phyloP scores from a whole-genome alignment of 2,329 filamentous ascomycete genomes.

The Tricladium varicosporioides region DNA sequence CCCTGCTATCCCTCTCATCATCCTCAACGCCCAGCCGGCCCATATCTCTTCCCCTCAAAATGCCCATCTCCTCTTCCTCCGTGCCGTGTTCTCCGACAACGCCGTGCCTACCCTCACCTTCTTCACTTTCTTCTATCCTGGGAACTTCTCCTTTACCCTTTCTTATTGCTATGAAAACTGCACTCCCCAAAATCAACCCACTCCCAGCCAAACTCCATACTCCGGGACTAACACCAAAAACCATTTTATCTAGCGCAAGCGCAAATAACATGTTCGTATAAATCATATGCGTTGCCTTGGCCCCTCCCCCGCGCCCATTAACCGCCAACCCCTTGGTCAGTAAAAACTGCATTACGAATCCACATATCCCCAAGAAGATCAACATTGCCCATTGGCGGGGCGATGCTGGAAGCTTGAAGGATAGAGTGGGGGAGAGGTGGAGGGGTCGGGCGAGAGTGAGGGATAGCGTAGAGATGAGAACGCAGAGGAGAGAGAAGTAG shows the following conservation, averaged over 20 bases:
- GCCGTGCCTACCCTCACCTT: background rate
- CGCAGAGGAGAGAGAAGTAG: constrained; percentile 74
- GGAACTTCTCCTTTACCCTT: constrained; percentile 9
- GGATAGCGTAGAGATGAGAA: constrained; percentile 61
- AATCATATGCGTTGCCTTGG: constrained; percentile 62
- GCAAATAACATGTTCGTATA: constrained; percentile 72
- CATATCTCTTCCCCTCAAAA: constrained; percentile 10
- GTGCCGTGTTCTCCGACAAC: background rate
- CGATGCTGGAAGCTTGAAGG: constrained; percentile 42
- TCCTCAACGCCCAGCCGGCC: background rate
- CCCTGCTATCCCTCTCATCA: background rate
- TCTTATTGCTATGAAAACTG: constrained; percentile 58
- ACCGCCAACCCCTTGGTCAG: constrained; percentile 67
- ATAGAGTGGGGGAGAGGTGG: constrained; percentile 38
- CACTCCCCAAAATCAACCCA: constrained; percentile 61
- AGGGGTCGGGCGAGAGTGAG: constrained; percentile 49
- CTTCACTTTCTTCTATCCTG: constrained; percentile 6
- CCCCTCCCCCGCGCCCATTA: constrained; percentile 24
- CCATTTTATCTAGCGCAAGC: constrained; percentile 58
- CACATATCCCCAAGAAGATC: constrained; percentile 65
- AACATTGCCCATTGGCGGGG: constrained; percentile 60
- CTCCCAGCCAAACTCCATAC: constrained; percentile 59
- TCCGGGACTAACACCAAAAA: constrained; percentile 60
- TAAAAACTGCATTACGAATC: constrained; percentile 85
- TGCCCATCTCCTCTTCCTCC: constrained; percentile 19